Evolutionary conservation across 345 rosid genomes (phyloP).

Genomic region (Populus ilicifolia): DNA sequence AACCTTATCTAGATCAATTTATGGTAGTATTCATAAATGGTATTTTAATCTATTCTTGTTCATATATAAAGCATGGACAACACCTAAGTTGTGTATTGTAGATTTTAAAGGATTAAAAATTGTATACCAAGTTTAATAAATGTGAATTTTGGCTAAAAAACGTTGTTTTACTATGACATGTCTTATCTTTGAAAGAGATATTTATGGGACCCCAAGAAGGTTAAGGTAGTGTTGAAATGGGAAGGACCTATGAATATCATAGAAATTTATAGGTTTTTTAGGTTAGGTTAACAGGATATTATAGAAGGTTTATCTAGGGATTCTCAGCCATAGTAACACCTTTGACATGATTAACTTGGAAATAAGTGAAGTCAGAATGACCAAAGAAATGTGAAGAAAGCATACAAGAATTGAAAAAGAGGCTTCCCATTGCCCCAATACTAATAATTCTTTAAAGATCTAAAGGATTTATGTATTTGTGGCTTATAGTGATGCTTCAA

Average conservation of each 20-base stretch:
- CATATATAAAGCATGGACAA: not conserved
- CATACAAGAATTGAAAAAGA: too few relatives aligned
- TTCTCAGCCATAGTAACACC: too few relatives aligned
- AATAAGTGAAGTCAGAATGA: too few relatives aligned
- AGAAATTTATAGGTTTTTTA: not conserved
- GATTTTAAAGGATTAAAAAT: not conserved
- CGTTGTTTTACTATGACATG: not conserved
- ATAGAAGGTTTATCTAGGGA: too few relatives aligned
- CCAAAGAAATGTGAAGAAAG: too few relatives aligned
- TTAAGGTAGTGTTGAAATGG: not conserved
- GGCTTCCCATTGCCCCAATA: too few relatives aligned
- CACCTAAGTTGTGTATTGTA: not conserved
- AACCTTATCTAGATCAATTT: not conserved
- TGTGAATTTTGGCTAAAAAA: too few relatives aligned
- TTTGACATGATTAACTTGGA: too few relatives aligned
- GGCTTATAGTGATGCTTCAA: too few relatives aligned
- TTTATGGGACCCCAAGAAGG: not conserved
- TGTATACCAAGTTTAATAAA: not conserved
- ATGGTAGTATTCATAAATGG: not conserved
- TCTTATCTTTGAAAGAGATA: not conserved
- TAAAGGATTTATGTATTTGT: too few relatives aligned
- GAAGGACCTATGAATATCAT: not conserved
- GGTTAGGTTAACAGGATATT: too few relatives aligned
- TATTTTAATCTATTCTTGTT: not conserved
- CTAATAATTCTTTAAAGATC: too few relatives aligned